Conservation (phyloP, 2,329 filamentous ascomycete species). For the Fusarium sp. region DNA sequence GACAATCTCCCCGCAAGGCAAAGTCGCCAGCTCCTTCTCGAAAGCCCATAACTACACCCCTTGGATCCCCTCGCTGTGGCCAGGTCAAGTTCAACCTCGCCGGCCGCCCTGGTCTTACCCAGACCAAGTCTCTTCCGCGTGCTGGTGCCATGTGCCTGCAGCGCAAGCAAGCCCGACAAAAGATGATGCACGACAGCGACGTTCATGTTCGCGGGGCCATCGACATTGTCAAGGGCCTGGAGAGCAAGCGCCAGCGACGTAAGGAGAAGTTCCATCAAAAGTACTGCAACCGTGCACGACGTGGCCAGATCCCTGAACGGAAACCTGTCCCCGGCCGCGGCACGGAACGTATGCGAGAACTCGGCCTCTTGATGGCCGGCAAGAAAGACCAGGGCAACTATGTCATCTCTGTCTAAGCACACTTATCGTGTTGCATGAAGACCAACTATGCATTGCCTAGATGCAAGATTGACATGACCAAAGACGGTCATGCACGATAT, state of each 20-base stretch:
- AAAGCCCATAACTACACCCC: conserved; percentile 49
- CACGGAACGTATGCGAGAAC: conserved; percentile 84
- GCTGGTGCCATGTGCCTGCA: conserved; percentile 77
- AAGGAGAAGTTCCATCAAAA: conserved; percentile 94
- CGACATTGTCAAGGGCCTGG: conserved; percentile 95
- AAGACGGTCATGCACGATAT: conserved; percentile 30
- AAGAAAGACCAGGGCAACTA: conserved; percentile 80
- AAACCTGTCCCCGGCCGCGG: conserved; percentile 85
- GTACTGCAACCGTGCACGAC: conserved; percentile 85
- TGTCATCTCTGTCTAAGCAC: conserved; percentile 75
- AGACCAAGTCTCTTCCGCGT: conserved; percentile 89
- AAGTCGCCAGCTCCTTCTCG: conserved; percentile 82
- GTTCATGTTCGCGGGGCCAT: conserved; percentile 90
- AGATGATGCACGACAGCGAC: conserved; percentile 53
- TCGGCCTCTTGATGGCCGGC: conserved; percentile 89
- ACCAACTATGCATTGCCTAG: conserved; percentile 10
- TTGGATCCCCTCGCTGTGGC: conserved; percentile 55
- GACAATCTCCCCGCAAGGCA: conserved; percentile 76
- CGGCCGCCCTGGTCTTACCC: conserved; percentile 74
- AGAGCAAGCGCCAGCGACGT: conserved; percentile 91
- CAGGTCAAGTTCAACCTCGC: conserved; percentile 52
- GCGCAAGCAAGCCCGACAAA: conserved; percentile 57
- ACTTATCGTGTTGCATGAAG: conserved; percentile 8
- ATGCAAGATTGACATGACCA: conserved; percentile 28
- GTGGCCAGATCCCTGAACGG: conserved; percentile 70